phyloP scores from a whole-genome alignment of 1,284 basidiomycete genomes.

The Trichosporon sp. region DNA sequence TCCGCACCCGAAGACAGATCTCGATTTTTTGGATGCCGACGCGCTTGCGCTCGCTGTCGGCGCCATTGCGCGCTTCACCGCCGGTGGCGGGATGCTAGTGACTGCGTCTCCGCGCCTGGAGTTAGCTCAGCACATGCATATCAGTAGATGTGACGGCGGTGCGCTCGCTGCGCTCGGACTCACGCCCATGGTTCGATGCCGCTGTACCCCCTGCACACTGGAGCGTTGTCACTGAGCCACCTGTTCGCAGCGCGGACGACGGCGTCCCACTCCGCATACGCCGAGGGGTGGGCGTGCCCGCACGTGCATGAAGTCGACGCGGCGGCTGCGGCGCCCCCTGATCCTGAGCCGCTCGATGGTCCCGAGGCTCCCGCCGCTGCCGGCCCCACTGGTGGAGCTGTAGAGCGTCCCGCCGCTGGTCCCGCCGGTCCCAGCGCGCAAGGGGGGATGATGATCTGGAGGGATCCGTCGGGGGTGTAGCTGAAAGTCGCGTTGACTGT shows the following conservation, averaged over 20 bases:
- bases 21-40: slow-evolving; percentile 12
- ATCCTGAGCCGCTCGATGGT: background rate
- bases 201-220: slow-evolving; percentile 25
- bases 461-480: slow-evolving; percentile 19
- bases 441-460: slow-evolving; percentile 22
- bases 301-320: background rate
- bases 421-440: background rate
- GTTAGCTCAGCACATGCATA: background rate
- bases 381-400: no score
- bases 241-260: slow-evolving; percentile 19
- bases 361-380: no score
- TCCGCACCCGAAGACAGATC: slow-evolving; percentile 29
- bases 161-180: slow-evolving; percentile 2
- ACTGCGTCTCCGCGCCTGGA: slow-evolving; percentile 19
- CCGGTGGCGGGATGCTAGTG: background rate
- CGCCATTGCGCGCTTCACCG: slow-evolving; percentile 10
- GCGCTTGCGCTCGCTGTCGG: background rate
- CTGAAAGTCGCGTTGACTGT: background rate
- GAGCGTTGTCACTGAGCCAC: slow-evolving; percentile 26
- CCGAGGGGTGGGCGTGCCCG: slow-evolving; percentile 23
- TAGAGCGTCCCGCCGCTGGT: background rate
- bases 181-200: slow-evolving; percentile 31
- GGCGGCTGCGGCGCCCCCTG: background rate
- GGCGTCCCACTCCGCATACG: slow-evolving; percentile 22
- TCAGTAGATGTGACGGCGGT: no score